These are phyloP conservation scores for Eremothecium coryli DNA, from an alignment of 1,139 yeast genomes.

Conservation along the genomic window DNA sequence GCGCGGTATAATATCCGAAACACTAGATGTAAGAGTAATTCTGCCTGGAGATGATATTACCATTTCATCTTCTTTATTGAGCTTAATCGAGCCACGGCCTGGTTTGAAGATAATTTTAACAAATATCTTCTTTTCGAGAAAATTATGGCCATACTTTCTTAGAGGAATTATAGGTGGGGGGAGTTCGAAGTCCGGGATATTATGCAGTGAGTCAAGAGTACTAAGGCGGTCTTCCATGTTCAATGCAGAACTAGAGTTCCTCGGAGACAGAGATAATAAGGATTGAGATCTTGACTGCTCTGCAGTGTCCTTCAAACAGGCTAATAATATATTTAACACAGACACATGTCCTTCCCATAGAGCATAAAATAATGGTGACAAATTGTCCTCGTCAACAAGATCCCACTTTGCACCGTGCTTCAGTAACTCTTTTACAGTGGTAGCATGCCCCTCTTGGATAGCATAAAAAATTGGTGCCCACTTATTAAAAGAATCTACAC, in stretches of 20 bases:
- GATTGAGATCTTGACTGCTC: conserved; percentile 10
- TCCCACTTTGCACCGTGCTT: conserved; percentile 60
- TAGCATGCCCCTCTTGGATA: conserved; percentile 72
- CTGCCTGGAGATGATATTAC: conserved; percentile 47
- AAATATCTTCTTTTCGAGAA: conserved; percentile 78
- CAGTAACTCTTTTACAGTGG: conserved; percentile 62
- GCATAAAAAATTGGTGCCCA: conserved; percentile 95
- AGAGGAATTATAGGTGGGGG: conserved; percentile 96
- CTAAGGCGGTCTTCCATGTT: conserved; percentile 9
- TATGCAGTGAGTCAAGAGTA: conserved; percentile 21
- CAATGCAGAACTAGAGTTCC: conserved; percentile 13
- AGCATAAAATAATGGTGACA: conserved; percentile 78
- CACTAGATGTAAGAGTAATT: conserved; percentile 66
- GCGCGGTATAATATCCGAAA: conserved; percentile 72
- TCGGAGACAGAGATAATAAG: conserved; percentile 11
- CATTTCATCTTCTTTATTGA: conserved; percentile 39
- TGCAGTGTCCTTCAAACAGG: conserved; percentile 17
- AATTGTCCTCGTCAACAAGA: conserved; percentile 74
- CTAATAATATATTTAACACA: conserved; percentile 59
- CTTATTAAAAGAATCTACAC: conserved; percentile 71
- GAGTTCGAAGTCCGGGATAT: conserved; percentile 79
- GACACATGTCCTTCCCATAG: conserved; percentile 87
- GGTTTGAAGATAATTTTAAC: conserved; percentile 66
- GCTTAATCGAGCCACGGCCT: conserved; percentile 46
- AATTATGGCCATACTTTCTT: conserved; percentile 90